These are phyloP conservation scores for Penicillium sp. DNA, from an alignment of 2,329 filamentous ascomycete species.

Conservation along the genomic window DNA sequence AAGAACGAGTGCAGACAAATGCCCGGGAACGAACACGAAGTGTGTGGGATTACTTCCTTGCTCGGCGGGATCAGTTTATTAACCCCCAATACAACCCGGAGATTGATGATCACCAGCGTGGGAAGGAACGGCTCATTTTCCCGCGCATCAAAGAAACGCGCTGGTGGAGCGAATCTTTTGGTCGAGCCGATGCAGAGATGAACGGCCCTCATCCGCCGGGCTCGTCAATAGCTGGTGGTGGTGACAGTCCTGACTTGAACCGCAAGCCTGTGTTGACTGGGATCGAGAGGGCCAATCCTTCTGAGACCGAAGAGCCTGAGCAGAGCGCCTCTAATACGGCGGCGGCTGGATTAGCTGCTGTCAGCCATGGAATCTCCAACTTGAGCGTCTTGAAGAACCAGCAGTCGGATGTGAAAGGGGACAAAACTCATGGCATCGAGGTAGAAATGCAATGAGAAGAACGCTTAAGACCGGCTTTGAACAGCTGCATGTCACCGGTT, in stretches of 20 bases:
- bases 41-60: slow-evolving; percentile 94
- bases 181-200: slow-evolving; percentile 85
- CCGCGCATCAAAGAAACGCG: slow-evolving; percentile 70
- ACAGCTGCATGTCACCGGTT: too few relatives aligned
- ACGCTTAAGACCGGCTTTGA: neutral
- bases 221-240: slow-evolving; percentile 39
- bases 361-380: slow-evolving; percentile 45
- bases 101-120: slow-evolving; percentile 71
- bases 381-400: slow-evolving; percentile 38
- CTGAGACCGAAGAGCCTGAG: slow-evolving; percentile 39
- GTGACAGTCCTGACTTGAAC: slow-evolving; percentile 24
- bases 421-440: slow-evolving; percentile 37
- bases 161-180: slow-evolving; percentile 91
- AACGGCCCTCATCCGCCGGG: slow-evolving; percentile 59
- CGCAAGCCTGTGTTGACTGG: slow-evolving; percentile 53
- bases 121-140: slow-evolving; percentile 76
- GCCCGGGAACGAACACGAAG: slow-evolving; percentile 69
- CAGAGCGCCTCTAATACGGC: slow-evolving; percentile 27
- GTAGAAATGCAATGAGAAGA: slow-evolving; percentile 47
- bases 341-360: slow-evolving; percentile 35
- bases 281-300: slow-evolving; percentile 54
- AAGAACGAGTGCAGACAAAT: slow-evolving; percentile 67
- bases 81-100: slow-evolving; percentile 72
- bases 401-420: slow-evolving; percentile 23
- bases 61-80: slow-evolving; percentile 70